Evolutionary conservation across 345 rosid species (phyloP).

Genomic region (Eucalyptus albens): DNA sequence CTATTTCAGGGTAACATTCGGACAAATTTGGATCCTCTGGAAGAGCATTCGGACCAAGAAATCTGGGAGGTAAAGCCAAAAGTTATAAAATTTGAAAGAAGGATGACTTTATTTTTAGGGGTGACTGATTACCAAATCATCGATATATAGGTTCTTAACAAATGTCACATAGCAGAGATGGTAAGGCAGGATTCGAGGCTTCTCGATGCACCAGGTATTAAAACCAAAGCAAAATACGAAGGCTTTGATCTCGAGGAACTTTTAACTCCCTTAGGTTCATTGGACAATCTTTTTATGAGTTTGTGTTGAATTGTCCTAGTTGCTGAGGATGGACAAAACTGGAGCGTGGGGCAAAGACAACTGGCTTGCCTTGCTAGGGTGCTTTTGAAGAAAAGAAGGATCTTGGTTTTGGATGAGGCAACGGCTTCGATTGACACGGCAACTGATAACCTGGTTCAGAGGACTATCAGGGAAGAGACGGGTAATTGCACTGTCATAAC

Average conservation of each 20-base stretch:
- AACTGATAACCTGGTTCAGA: constrained; percentile 56
- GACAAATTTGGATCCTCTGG: constrained; percentile 69
- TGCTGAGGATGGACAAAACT: constrained; percentile 83
- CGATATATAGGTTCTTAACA: constrained; percentile 30
- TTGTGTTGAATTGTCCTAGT: constrained; percentile 6
- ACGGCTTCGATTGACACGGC: not conserved
- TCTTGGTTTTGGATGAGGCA: not conserved
- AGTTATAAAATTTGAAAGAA: not conserved
- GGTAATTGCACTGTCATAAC: constrained; percentile 68
- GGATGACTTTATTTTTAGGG: not conserved
- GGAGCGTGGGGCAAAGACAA: constrained; percentile 95
- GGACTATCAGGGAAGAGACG: constrained; percentile 65
- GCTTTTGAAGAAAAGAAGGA: constrained; percentile 10
- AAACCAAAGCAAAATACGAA: not conserved
- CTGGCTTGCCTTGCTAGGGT: constrained; percentile 77
- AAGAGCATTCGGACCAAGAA: constrained; percentile 64
- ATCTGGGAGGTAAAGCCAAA: constrained; percentile 51
- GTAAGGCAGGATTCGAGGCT: constrained; percentile 41
- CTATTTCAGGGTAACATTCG: constrained; percentile 84
- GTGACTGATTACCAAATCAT: not conserved
- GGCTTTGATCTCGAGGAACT: not conserved
- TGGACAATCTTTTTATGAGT: constrained; percentile 3
- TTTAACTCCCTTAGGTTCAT: not conserved
- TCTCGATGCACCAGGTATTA: constrained; percentile 44
- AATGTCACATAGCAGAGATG: constrained; percentile 39